Percentiles rank a stretch among this genome's conserved stretches.
phyloP scores from a whole-genome alignment of 140 eudicot species.

The Anethum foeniculum region DNA sequence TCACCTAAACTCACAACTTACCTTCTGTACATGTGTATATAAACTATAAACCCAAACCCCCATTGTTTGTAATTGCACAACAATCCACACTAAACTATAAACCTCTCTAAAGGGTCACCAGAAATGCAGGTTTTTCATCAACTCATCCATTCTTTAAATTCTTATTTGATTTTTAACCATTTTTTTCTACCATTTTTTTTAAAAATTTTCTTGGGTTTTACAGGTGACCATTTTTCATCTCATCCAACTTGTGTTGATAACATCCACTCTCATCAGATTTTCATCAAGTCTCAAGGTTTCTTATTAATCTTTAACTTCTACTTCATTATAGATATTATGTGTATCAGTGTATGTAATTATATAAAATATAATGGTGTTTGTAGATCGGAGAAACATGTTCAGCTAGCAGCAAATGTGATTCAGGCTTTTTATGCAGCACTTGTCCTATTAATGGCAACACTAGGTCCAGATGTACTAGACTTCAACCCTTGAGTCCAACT shows the following conservation, averaged over 20 bases:
- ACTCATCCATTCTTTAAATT: neutral
- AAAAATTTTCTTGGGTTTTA: conserved; percentile 3
- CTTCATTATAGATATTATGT: neutral
- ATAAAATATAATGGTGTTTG: neutral
- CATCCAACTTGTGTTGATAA: conserved; percentile 4
- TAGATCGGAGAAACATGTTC: conserved; percentile 90
- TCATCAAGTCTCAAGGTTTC: conserved; percentile 20
- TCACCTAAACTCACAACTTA: neutral
- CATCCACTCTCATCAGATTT: conserved; percentile 4
- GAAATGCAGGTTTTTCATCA: conserved; percentile 5
- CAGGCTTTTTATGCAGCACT: conserved; percentile 54
- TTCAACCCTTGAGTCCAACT: conserved; percentile 62
- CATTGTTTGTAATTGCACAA: neutral
- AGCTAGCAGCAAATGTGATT: conserved; percentile 39
- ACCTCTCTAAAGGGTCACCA: neutral
- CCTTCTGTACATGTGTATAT: neutral
- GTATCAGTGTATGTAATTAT: neutral
- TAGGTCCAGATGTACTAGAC: conserved; percentile 66
- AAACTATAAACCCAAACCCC: neutral
- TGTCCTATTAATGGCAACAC: conserved; percentile 85
- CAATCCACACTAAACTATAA: neutral
- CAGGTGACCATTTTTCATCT: conserved; percentile 13
- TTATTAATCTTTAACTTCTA: neutral
- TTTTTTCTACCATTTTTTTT: neutral
- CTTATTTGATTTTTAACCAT: neutral